phyloP scores from a whole-genome alignment of 371 early-diverging fungal genomes.

The Rhizopus sp. region DNA sequence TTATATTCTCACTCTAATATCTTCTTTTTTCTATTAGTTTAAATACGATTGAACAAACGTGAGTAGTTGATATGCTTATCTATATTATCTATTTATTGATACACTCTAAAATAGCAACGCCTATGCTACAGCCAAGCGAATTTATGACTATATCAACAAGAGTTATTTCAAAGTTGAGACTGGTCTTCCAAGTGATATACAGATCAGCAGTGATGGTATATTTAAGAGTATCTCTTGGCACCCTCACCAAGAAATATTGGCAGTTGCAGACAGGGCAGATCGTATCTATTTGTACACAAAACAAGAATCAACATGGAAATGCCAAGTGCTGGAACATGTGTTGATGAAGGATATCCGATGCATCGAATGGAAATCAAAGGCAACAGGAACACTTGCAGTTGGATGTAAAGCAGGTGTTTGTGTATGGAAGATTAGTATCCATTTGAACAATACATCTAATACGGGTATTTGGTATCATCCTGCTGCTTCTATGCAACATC shows the following conservation, averaged over 20 bases:
- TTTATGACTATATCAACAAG: constrained; percentile 10
- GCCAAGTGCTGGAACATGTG: constrained; percentile 41
- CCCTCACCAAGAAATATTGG: constrained; percentile 50
- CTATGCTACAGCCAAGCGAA: constrained; percentile 14
- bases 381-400: constrained; percentile 54
- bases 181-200: constrained; percentile 4
- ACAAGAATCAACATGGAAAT: constrained; percentile 34
- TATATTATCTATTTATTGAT: not conserved
- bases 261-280: constrained; percentile 51
- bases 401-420: constrained; percentile 61
- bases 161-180: not conserved
- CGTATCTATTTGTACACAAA: constrained; percentile 53
- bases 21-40: too few relatives aligned
- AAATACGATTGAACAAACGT: too few relatives aligned
- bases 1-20: too few relatives aligned
- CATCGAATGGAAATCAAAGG: constrained; percentile 55
- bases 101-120: constrained; percentile 2
- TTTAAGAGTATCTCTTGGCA: constrained; percentile 57
- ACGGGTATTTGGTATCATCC: constrained; percentile 11
- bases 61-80: not conserved
- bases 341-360: constrained; percentile 54
- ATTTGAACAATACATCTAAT: not conserved
- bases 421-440: constrained; percentile 48
- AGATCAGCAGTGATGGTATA: not conserved
- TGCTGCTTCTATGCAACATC: constrained; percentile 33